phyloP scores from a whole-genome alignment of 192 early-diverging fungal genomes.

The Phlyctochytrium arcticum region DNA sequence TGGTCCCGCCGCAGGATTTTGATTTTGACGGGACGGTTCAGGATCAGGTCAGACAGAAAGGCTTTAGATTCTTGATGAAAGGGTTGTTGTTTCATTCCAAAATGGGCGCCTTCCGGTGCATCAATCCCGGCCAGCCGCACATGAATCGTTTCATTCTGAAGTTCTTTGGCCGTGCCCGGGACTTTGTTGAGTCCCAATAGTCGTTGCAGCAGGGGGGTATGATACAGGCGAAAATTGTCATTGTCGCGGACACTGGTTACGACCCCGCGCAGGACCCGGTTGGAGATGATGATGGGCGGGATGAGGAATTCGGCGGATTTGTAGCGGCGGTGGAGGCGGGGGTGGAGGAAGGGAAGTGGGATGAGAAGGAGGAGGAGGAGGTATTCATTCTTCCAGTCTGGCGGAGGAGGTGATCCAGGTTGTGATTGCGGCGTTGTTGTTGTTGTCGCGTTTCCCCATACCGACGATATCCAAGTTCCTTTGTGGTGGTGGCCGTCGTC shows the following conservation, averaged over 20 bases:
- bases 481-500: no score
- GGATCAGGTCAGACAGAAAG: constrained; percentile 42
- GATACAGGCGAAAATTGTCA: constrained; percentile 27
- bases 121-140: constrained; percentile 66
- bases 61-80: constrained; percentile 50
- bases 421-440: no score
- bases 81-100: constrained; percentile 62
- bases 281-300: constrained; percentile 4
- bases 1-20: constrained; percentile 50
- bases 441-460: no score
- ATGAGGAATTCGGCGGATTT: constrained; percentile 13
- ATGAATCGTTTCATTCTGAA: constrained; percentile 56
- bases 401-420: no score
- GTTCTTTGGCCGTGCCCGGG: not conserved
- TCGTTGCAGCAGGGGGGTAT: constrained; percentile 12
- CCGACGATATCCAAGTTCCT: no score
- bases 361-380: not conserved
- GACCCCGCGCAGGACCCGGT: not conserved
- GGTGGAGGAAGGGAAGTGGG: not conserved
- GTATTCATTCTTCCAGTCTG: no score
- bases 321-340: constrained; percentile 14
- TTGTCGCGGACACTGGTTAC: constrained; percentile 14
- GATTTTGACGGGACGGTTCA: constrained; percentile 43
- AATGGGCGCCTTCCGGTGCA: constrained; percentile 67
- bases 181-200: not conserved